Evolutionary conservation across 345 rosid species (phyloP).

Genomic region (Brassica rapa): DNA sequence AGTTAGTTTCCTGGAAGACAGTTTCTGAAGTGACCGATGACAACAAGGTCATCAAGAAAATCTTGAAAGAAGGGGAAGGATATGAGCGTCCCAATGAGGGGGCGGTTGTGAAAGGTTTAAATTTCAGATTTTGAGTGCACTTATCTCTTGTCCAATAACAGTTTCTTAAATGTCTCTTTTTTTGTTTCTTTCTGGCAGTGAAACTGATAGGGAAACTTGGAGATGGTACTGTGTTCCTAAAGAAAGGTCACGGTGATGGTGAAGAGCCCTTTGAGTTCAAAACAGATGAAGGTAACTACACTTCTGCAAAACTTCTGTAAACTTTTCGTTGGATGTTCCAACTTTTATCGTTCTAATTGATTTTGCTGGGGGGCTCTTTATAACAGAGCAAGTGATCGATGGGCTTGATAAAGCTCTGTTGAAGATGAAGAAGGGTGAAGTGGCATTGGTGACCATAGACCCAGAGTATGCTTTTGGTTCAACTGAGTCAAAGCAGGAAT

Average conservation of each 20-base stretch:
- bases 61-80: conserved; percentile 85
- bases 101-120: conserved; percentile 64
- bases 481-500: conserved; percentile 65
- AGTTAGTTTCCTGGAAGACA: conserved; percentile 84
- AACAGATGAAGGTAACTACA: conserved; percentile 72
- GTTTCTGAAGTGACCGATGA: conserved; percentile 83
- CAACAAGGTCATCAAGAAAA: conserved; percentile 77
- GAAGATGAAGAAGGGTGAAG: conserved; percentile 92
- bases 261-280: conserved; percentile 80
- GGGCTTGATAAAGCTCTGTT: conserved; percentile 86
- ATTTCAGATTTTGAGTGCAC: background rate
- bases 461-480: conserved; percentile 90
- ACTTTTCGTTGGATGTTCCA: background rate
- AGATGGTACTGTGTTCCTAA: conserved; percentile 76
- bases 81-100: conserved; percentile 88
- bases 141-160: background rate
- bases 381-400: conserved; percentile 81
- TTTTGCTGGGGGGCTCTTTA: conserved; percentile 17
- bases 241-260: conserved; percentile 68
- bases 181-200: conserved; percentile 51
- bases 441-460: conserved; percentile 64
- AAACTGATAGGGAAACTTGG: conserved; percentile 79
- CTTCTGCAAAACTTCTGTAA: background rate
- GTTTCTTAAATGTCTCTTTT: background rate
- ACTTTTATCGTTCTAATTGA: background rate